A percentile compares a stretch with the other conserved stretches of the same genome.
These are phyloP conservation scores for Phytophthora constricta DNA, from an alignment of 352 stramenopile species.

Conservation along the genomic window DNA sequence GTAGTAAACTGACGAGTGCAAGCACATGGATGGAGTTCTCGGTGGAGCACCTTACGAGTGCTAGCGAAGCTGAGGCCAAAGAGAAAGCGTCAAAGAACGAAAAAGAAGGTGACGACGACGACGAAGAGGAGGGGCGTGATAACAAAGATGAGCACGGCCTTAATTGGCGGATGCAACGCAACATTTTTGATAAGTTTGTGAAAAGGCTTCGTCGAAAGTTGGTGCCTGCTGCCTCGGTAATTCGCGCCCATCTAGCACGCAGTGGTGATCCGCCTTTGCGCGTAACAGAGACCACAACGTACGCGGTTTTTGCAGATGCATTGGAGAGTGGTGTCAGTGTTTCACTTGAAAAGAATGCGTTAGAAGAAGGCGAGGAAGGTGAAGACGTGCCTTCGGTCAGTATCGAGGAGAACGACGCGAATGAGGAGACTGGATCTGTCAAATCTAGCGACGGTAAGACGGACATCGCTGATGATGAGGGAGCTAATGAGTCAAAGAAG, in stretches of 20 bases:
- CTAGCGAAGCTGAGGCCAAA: conserved; percentile 15
- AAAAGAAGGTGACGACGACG: conserved; percentile 8
- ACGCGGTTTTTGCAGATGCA: conserved; percentile 42
- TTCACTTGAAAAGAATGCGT: conserved; percentile 51
- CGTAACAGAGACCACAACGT: conserved; percentile 43
- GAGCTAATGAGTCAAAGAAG: conserved; percentile 19
- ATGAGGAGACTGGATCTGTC: neutral
- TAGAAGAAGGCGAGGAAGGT: conserved; percentile 76
- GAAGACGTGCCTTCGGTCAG: conserved; percentile 44
- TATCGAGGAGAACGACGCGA: conserved; percentile 3
- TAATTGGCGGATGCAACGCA: conserved; percentile 54
- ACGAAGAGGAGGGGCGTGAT: conserved; percentile 19
- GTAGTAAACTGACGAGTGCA: conserved; percentile 28
- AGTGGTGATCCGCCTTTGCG: conserved; percentile 37
- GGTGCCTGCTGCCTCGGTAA: conserved; percentile 25
- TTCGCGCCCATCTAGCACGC: conserved; percentile 43
- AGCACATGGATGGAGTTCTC: conserved; percentile 41
- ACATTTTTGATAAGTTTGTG: conserved; percentile 62
- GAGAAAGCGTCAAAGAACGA: conserved; percentile 19
- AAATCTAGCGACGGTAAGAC: conserved; percentile 9
- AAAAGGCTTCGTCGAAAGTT: conserved; percentile 46
- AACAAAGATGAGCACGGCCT: conserved; percentile 24
- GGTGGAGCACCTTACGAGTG: conserved; percentile 16
- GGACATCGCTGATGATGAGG: neutral
- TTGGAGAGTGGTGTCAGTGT: conserved; percentile 43